These are phyloP conservation scores for Digitaria exilis DNA, from an alignment of 202 grass and related monocot species.

Conservation along the genomic window DNA sequence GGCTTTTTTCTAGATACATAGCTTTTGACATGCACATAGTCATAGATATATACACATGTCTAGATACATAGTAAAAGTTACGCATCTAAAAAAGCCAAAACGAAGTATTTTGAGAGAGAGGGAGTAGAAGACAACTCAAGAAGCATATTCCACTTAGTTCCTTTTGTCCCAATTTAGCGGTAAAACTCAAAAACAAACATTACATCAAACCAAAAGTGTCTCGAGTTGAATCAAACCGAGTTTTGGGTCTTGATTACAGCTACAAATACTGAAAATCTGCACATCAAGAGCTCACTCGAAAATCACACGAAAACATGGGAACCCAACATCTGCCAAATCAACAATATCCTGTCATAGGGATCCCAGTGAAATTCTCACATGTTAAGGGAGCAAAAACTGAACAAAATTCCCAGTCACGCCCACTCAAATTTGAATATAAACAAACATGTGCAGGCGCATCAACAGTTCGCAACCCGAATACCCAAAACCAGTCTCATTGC, in stretches of 20 bases:
- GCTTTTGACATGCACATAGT: too few relatives aligned
- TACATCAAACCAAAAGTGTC: background rate
- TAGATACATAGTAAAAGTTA: too few relatives aligned
- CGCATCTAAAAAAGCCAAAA: too few relatives aligned
- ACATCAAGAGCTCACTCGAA: background rate
- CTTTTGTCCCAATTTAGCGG: conserved; percentile 3
- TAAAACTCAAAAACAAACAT: conserved; percentile 11
- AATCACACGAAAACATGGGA: conserved; percentile 1
- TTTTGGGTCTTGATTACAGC: background rate
- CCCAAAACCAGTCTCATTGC: background rate
- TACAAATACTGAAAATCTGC: background rate
- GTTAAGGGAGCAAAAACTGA: background rate
- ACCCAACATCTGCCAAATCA: background rate
- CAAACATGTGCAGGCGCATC: background rate
- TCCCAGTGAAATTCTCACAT: background rate
- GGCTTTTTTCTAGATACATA: too few relatives aligned
- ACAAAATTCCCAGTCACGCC: background rate
- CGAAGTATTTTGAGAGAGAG: too few relatives aligned
- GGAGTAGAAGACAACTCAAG: background rate
- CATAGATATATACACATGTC: too few relatives aligned
- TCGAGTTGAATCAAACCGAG: background rate
- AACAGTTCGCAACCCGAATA: background rate
- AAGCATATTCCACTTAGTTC: background rate
- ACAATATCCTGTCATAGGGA: background rate
- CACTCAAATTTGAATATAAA: background rate